Evolutionary conservation across 2,329 filamentous ascomycete genomes (phyloP), one percentile per base, ranked within the genome.

Genomic region (Cordyceps fumosorosea): DNA sequence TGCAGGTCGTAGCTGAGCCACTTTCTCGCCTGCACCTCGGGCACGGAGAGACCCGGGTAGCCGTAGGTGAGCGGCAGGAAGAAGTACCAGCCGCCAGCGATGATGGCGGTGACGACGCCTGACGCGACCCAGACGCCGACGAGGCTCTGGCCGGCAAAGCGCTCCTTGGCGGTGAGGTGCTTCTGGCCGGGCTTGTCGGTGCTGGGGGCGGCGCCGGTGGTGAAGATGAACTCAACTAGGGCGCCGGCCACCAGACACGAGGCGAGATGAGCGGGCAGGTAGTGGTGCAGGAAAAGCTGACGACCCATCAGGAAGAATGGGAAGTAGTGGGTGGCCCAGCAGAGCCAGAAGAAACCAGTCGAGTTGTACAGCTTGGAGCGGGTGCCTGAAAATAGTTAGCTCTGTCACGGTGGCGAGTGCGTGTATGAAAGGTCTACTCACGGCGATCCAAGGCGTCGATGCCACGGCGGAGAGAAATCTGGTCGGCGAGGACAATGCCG

Each of bases 241-340:
- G 93, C 91, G 55, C 95, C 95, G 0, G 95, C 90, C 24, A 99
- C 93, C 44, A 99, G 84, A 32, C 87, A 87, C 7, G 92, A 96
- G 1, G 95, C 93, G 12, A 99, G 82, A 72, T 99, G 95, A 1
- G 95, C 91, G 0, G 95, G 95, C 3, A 99, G 85, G 73, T 99
- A 99, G 77, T 99, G 95, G 76, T 99, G 95, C 68, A 99, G 77
- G 86, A 99, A 99, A 66, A 97, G 87, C 75, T 99, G 93, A 69
- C 93, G 92, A 62, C 93, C 93, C 93, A 99, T 99, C 66, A 97
- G 86, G 79, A 87, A 99, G 81, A 99, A 99, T 58, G 93, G 93
- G 75, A 96, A 86, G 80, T 97, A 99, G 75, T 99, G 95, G 2
- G 92, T 93, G 16, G 91, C 92, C 95, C 95, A 99, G 62, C 92